phyloP scores from a whole-genome alignment of 129 eudicot species.

The Centella asiatica region DNA sequence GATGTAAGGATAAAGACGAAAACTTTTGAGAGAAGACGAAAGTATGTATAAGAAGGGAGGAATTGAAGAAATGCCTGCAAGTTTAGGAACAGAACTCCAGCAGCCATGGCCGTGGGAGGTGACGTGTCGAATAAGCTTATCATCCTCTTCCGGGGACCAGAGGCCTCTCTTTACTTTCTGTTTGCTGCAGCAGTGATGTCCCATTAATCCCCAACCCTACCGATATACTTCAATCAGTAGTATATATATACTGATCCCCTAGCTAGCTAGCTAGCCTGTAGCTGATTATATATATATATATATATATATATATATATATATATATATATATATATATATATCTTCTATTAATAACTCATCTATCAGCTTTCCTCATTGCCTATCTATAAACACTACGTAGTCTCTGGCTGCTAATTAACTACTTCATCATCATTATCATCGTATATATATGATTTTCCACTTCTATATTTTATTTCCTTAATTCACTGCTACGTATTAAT shows the following conservation, averaged over 20 bases:
- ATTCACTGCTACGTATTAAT: no score
- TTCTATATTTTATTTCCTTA: not conserved
- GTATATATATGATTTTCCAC: not conserved
- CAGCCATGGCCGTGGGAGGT: slow-evolving; percentile 82
- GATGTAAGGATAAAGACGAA: no score
- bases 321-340: no score
- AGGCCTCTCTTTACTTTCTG: slow-evolving; percentile 82
- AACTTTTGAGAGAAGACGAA: no score
- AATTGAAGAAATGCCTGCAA: slow-evolving; percentile 41
- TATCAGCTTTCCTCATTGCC: not conserved
- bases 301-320: no score
- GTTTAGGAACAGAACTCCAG: slow-evolving; percentile 92
- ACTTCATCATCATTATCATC: not conserved
- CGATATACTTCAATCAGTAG: no score
- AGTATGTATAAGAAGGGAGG: not conserved
- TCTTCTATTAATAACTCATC: no score
- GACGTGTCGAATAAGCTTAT: slow-evolving; percentile 59
- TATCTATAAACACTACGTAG: slow-evolving; percentile 3
- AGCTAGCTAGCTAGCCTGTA: no score
- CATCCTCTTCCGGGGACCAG: slow-evolving; percentile 91
- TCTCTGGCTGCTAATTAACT: not conserved
- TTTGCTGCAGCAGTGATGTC: slow-evolving; percentile 89
- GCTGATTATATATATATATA: no score
- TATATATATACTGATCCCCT: no score
- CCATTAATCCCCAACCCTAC: slow-evolving; percentile 28